Conservation (phyloP, 352 stramenopile species). For the Globisporangium cylindrosporum region DNA sequence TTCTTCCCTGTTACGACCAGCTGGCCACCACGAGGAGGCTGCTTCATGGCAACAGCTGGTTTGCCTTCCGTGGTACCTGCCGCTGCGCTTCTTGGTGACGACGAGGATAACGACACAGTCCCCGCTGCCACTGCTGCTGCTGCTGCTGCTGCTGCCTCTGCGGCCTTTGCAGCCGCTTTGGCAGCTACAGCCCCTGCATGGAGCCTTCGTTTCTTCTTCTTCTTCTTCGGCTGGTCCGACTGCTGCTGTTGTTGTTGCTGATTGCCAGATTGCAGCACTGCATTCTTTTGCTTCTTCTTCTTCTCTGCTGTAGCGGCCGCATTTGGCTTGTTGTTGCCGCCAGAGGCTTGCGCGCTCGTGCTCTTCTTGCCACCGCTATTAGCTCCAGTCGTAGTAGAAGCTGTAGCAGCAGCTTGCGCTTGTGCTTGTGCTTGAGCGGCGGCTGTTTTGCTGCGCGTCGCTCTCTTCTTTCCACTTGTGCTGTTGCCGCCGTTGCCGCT, state of each 20-base stretch:
- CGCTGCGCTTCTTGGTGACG: background rate
- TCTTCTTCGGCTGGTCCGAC: constrained; percentile 9
- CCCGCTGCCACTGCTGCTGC: background rate
- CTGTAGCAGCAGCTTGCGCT: background rate
- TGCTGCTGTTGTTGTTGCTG: background rate
- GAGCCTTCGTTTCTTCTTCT: constrained; percentile 10
- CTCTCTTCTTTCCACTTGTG: background rate
- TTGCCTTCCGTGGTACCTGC: background rate
- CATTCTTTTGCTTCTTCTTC: background rate
- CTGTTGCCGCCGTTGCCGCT: background rate
- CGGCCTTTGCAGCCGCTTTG: constrained; percentile 1
- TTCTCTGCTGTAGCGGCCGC: background rate
- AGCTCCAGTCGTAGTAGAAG: background rate
- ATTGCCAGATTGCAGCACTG: background rate
- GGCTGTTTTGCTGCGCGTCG: background rate
- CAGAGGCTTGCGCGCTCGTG: background rate
- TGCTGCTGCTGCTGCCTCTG: background rate
- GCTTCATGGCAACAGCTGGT: background rate
- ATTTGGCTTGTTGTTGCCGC: background rate
- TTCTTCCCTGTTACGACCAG: background rate
- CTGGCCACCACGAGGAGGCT: background rate
- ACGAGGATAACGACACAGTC: background rate
- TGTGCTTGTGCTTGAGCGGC: background rate
- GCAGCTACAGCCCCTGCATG: constrained; percentile 1
- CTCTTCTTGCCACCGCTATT: background rate